phyloP scores from a whole-genome alignment of 306 rosid genomes.

The Albizia julibrissin region DNA sequence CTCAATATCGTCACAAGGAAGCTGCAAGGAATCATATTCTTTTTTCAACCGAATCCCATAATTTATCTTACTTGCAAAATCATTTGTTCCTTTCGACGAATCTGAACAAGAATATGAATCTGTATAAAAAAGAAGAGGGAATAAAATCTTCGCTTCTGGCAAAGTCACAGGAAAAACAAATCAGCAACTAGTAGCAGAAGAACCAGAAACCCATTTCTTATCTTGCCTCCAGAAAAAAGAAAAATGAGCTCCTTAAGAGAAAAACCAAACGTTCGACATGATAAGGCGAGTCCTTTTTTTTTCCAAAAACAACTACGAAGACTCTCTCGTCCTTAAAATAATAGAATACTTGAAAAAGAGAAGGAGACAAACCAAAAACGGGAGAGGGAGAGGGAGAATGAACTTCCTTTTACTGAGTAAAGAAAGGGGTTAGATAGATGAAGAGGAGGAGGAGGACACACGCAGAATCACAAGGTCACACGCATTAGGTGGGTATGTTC shows the following conservation, averaged over 20 bases:
- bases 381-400: neutral
- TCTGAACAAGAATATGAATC: slow-evolving; percentile 41
- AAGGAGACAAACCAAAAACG: neutral
- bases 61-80: slow-evolving; percentile 19
- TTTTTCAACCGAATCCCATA: slow-evolving; percentile 45
- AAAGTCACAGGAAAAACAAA: slow-evolving; percentile 22
- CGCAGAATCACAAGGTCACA: neutral
- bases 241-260: neutral
- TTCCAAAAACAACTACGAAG: slow-evolving; percentile 10
- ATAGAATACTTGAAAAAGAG: neutral
- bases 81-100: slow-evolving; percentile 35
- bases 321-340: neutral
- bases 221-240: neutral
- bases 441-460: neutral
- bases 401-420: neutral
- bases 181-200: slow-evolving; percentile 15
- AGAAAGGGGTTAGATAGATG: neutral
- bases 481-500: neutral
- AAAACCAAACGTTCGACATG: neutral
- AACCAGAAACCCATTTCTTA: slow-evolving; percentile 33
- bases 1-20: slow-evolving; percentile 57
- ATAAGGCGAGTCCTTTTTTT: slow-evolving; percentile 21
- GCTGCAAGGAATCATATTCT: slow-evolving; percentile 62
- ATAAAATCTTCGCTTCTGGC: slow-evolving; percentile 4
- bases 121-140: slow-evolving; percentile 14